Evolutionary conservation across 495 filamentous ascomycete genomes (phyloP).

Genomic region (Ascodesmis nigricans): DNA sequence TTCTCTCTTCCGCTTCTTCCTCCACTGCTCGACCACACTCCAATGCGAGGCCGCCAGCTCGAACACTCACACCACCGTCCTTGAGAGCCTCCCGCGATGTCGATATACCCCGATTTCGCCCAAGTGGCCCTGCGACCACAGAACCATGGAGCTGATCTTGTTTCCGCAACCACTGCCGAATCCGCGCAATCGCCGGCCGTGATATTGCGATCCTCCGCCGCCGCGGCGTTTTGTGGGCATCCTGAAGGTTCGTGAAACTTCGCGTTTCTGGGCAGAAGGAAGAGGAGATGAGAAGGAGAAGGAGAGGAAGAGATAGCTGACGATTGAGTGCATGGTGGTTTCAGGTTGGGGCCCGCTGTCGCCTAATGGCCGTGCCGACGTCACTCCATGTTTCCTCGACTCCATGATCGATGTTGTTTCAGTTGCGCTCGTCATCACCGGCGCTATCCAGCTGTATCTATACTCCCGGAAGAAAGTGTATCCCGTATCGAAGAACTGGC

Average conservation of each 20-base stretch:
- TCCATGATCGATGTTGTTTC: slow-evolving; percentile 58
- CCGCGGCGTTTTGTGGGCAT: slow-evolving; percentile 15
- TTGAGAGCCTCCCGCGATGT: no score
- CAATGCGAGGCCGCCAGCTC: no score
- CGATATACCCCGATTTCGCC: no score
- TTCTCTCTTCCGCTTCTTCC: no score
- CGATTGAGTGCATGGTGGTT: slow-evolving; percentile 3
- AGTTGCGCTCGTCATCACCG: slow-evolving; percentile 50
- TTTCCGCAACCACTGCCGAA: no score
- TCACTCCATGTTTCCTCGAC: slow-evolving; percentile 93
- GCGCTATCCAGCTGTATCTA: slow-evolving; percentile 52
- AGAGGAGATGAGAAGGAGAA: neutral
- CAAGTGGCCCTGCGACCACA: no score
- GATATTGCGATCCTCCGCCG: no score
- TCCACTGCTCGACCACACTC: no score
- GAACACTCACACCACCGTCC: no score
- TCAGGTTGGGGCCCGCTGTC: slow-evolving; percentile 92
- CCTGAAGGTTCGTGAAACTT: slow-evolving; percentile 15
- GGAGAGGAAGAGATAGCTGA: neutral
- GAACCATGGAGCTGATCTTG: no score
- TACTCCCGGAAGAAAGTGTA: slow-evolving; percentile 41
- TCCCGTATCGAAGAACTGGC: slow-evolving; percentile 66
- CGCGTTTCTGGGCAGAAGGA: neutral
- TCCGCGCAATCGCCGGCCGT: no score
- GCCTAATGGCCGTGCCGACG: slow-evolving; percentile 50